Percentiles rank a stretch among this genome's conserved stretches.
phyloP scores from a whole-genome alignment of 2,329 filamentous ascomycete species.

The Aspergillus sp. region DNA sequence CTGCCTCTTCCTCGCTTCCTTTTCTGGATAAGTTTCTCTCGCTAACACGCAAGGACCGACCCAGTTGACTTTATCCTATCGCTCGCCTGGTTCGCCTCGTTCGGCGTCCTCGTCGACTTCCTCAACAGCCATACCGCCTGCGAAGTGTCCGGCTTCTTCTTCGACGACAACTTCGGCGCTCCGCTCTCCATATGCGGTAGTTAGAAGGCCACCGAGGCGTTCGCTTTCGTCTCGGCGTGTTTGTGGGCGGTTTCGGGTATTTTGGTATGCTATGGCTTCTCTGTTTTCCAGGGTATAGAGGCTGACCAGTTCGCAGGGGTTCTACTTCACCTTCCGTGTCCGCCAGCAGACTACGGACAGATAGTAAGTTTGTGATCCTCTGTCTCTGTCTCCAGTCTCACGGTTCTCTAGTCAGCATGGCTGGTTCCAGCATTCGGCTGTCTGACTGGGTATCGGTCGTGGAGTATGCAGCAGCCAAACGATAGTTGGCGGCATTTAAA shows the following conservation, averaged over 20 bases:
- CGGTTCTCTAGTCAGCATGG: too few relatives aligned
- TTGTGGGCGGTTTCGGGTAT: conserved; percentile 59
- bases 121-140: conserved; percentile 45
- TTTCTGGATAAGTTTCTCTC: too few relatives aligned
- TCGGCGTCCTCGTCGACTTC: conserved; percentile 56
- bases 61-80: conserved; percentile 58
- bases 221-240: conserved; percentile 61
- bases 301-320: conserved; percentile 12
- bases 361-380: conserved; percentile 19
- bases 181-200: conserved; percentile 51
- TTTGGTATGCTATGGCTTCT: conserved; percentile 32
- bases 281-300: neutral
- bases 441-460: too few relatives aligned
- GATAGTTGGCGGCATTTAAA: too few relatives aligned
- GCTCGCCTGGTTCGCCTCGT: conserved; percentile 59
- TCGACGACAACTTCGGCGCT: conserved; percentile 54
- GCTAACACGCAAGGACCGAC: too few relatives aligned
- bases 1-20: too few relatives aligned
- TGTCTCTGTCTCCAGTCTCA: too few relatives aligned
- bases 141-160: conserved; percentile 48
- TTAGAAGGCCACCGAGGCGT: conserved; percentile 63
- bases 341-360: conserved; percentile 9
- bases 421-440: too few relatives aligned
- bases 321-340: conserved; percentile 29
- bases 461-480: too few relatives aligned